Base-by-base conservation (phyloP, 2,329 filamentous ascomycete genomes). In the Aspergillus aculeatinus region DNA sequence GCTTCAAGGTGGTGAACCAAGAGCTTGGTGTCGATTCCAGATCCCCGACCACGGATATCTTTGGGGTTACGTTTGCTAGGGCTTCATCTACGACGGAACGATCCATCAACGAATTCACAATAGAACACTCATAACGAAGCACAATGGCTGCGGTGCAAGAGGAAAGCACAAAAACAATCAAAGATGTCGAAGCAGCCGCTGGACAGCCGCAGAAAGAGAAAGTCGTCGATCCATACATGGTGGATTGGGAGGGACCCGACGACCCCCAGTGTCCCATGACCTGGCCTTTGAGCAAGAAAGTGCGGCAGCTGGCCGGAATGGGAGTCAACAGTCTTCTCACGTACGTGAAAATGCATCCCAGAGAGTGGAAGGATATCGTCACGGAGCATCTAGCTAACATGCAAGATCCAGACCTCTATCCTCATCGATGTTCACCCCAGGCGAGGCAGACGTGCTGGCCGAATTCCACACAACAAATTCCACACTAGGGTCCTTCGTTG, bases 401-500 rank as follows among this genome's bases (percentile, higher is more conserved):
- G 33, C 31, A 25, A 3, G 4, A 12, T 4, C 9, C 33, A 58
- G 53, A 31, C 70, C 63, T 23, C 55, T 60, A 25, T 64, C 63
- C 14, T 60, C 65, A 2, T 66, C 70, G 5, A 68, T 68, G 61
- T 75, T 76, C 55, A 74, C 76, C 3, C 76, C 76, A 4, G 74
- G 72, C 72, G 29, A 48, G 19, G 42, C 23, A 14, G 53, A 48
- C 4, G 53, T 55, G 70, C 70, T 59, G 16, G 14, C 73, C 70
- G 54, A 54, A 11, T 55, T 55, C 29, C 53, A 55, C 27, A 48
- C 23, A 21, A 23, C 42, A 19, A 55, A 44, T 19, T 48, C 53
- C 31, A 58, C 51, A 16, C 42, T 48, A n/a, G 57, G 23, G 5
- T 50, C 31, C 7, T 60, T 48, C 65, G 79, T 82, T 10, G 82